Evolutionary conservation across 2,329 filamentous ascomycete species (phyloP), one percentile per base, ranked within the genome.

Genomic region (Neonectria sp.): DNA sequence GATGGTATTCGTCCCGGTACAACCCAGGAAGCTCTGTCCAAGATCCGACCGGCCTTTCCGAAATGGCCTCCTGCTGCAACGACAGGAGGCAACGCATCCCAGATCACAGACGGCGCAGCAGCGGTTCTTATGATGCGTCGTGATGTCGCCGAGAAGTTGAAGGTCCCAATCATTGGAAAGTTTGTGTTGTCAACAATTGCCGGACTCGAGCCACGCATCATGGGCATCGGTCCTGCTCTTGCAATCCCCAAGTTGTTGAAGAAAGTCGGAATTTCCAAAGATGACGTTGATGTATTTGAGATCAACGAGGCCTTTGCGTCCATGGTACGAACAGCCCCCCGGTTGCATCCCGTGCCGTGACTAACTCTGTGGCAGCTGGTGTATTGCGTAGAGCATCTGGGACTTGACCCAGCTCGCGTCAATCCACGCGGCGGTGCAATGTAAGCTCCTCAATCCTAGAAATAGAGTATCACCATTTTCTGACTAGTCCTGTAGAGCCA

Each of bases 271-370:
- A 87, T 94, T 75, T 65, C 81, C 75, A 51, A 81, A 72, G 49
- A 82, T 3, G 58, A 62, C n/a, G 62, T 71, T 6, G 92, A 94
- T 73, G 82, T 94, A 53, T 86, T 91, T 73, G 92, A 94, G 83
- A 84, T 94, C 71, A 94, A 94, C 81, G 92, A 94, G 83, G 92
- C 92, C 0, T 94, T 94, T 75, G 92, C 92, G 2, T 92, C 89
- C 3, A 63, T 63, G 60, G 60, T 57, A 37, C 2, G 11, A 3
- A 9, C 17, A 2, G 2, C 11, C n/a, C 11, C 2, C 12, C 6
- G 11, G 8, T 24, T 11, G 4, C 43, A 24, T 21, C 21, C 8
- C 11, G n/a, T 4, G 12, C 13, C 6, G 13, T 11, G 21, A 25
- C 45, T 24, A 25, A 46, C 9, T 21, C 13, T 4, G 5, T 3